Conservation (phyloP, 495 filamentous ascomycete species). For the Neurospora hispaniola region DNA sequence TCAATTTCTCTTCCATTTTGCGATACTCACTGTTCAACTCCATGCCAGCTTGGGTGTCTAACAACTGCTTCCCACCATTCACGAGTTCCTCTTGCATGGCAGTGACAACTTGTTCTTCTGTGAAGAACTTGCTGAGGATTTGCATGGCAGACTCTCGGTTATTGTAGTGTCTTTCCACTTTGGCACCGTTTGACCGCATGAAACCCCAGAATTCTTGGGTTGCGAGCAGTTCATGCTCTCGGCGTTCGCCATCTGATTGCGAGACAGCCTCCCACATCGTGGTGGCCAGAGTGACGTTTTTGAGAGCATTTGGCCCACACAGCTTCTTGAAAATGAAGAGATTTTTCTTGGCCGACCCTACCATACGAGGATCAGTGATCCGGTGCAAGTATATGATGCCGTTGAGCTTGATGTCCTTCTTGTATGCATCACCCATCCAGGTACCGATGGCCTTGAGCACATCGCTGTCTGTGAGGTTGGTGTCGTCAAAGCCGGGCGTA, state of each 20-base stretch:
- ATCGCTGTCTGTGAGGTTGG: constrained; percentile 20
- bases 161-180: constrained; percentile 17
- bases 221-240: constrained; percentile 26
- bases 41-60: background rate
- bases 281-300: constrained; percentile 32
- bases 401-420: constrained; percentile 2
- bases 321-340: constrained; percentile 36
- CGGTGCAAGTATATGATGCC: constrained; percentile 38
- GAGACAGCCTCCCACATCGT: constrained; percentile 31
- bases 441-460: constrained; percentile 26
- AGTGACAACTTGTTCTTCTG: background rate
- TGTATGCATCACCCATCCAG: constrained; percentile 9
- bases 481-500: constrained; percentile 35
- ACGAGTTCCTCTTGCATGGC: background rate
- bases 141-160: constrained; percentile 15
- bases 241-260: constrained; percentile 12
- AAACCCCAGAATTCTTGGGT: constrained; percentile 30
- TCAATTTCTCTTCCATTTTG: background rate
- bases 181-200: constrained; percentile 20
- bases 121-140: background rate
- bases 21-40: background rate
- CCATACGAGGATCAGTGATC: constrained; percentile 30
- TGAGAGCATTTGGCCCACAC: constrained; percentile 27
- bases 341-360: constrained; percentile 29
- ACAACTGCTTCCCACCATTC: background rate